Conservation (phyloP, 176 grass and related monocot genomes). For the Oropetium thomaeum region DNA sequence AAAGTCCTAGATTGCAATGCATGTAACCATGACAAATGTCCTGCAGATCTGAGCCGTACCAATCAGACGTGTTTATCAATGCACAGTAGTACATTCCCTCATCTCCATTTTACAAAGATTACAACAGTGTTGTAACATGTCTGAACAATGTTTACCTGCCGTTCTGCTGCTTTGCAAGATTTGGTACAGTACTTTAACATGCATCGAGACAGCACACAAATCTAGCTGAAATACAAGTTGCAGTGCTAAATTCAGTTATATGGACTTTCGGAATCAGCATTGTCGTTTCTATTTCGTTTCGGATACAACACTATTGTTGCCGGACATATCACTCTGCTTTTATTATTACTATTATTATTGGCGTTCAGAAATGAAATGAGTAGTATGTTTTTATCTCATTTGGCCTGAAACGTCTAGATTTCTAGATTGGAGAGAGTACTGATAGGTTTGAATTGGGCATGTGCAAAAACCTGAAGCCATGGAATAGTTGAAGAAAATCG, state of each 20-base stretch:
- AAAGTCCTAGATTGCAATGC: constrained; percentile 40
- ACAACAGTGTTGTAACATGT: constrained; percentile 45
- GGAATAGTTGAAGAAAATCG: not conserved
- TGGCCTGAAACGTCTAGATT: too few relatives aligned
- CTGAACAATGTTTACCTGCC: constrained; percentile 6
- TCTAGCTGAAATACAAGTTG: constrained; percentile 13
- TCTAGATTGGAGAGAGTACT: too few relatives aligned
- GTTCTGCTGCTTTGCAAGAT: constrained; percentile 1
- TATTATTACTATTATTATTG: too few relatives aligned
- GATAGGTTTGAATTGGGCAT: not conserved
- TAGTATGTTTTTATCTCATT: too few relatives aligned
- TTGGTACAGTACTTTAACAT: constrained; percentile 33
- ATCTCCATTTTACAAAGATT: constrained; percentile 37
- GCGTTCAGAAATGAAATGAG: too few relatives aligned
- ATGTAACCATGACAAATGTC: constrained; percentile 31
- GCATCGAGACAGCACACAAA: constrained; percentile 18
- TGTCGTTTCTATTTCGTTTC: not conserved
- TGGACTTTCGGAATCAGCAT: not conserved
- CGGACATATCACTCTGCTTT: too few relatives aligned
- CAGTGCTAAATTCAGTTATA: not conserved
- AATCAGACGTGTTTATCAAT: constrained; percentile 37
- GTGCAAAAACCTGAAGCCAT: not conserved
- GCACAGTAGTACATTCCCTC: constrained; percentile 28
- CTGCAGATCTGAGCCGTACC: constrained; percentile 51
- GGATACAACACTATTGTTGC: not conserved